A percentile compares a stretch with the other conserved stretches of the same genome.
Conservation (phyloP, 1,139 yeast species). For the Geotrichum klebahnii region DNA sequence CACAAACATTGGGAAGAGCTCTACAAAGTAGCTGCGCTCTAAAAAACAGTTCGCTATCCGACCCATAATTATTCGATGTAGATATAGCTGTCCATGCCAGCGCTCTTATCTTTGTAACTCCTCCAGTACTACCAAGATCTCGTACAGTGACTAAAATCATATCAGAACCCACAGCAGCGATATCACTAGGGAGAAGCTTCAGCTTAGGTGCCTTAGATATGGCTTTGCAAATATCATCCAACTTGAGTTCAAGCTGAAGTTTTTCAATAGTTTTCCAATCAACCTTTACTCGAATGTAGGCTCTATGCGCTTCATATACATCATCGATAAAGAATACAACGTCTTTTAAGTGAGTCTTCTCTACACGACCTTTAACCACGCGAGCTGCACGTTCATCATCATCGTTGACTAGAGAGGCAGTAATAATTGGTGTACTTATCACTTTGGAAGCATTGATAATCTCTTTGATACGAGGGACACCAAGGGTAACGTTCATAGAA, state of each 20-base stretch:
- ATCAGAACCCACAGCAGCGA: constrained; percentile 63
- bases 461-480: constrained; percentile 99
- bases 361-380: constrained; percentile 95
- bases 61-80: constrained; percentile 43
- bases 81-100: constrained; percentile 25
- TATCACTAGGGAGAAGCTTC: constrained; percentile 72
- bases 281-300: constrained; percentile 74
- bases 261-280: constrained; percentile 83
- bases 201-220: constrained; percentile 81
- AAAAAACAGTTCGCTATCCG: constrained; percentile 66
- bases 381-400: constrained; percentile 97
- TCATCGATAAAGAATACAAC: constrained; percentile 88
- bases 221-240: constrained; percentile 83
- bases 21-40: constrained; percentile 88
- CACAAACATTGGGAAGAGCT: constrained; percentile 77
- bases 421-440: constrained; percentile 94
- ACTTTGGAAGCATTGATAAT: constrained; percentile 94
- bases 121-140: constrained; percentile 48
- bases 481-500: constrained; percentile 95
- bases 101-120: constrained; percentile 34
- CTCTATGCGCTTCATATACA: constrained; percentile 76
- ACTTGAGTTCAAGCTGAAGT: constrained; percentile 79
- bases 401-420: constrained; percentile 87
- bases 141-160: constrained; percentile 73
- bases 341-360: constrained; percentile 83